Percentiles rank a stretch among this genome's conserved stretches.
Conservation (phyloP, 345 rosid species). For the Litchi chinensis region DNA sequence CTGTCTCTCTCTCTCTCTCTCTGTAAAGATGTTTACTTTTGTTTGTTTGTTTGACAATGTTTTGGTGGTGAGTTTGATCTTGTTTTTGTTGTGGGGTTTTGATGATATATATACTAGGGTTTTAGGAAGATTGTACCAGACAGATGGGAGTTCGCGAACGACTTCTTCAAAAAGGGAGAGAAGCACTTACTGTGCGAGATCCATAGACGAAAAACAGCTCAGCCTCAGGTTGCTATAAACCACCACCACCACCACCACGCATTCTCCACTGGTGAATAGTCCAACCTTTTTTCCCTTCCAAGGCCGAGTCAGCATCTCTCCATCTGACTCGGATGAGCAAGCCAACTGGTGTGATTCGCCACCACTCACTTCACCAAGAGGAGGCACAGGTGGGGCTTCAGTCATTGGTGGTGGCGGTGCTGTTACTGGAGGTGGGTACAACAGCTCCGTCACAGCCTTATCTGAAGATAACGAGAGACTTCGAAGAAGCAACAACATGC, state of each 20-base stretch:
- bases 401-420: slow-evolving; percentile 13
- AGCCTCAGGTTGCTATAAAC: slow-evolving; percentile 52
- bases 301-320: slow-evolving; percentile 53
- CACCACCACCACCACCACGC: slow-evolving; percentile 55
- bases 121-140: slow-evolving; percentile 98
- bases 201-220: slow-evolving; percentile 86
- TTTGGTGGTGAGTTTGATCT: slow-evolving; percentile 20
- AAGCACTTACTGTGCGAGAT: slow-evolving; percentile 93
- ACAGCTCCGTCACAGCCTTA: slow-evolving; percentile 56
- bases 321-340: slow-evolving; percentile 61
- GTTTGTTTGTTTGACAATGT: not conserved
- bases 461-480: slow-evolving; percentile 86
- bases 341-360: slow-evolving; percentile 72
- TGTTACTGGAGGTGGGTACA: slow-evolving; percentile 22
- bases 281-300: slow-evolving; percentile 58
- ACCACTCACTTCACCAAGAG: slow-evolving; percentile 45
- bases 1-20: not conserved
- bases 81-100: slow-evolving; percentile 13
- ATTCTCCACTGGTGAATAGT: slow-evolving; percentile 45
- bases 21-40: not conserved
- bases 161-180: slow-evolving; percentile 89
- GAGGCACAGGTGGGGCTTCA: slow-evolving; percentile 19
- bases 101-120: slow-evolving; percentile 49
- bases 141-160: slow-evolving; percentile 98
- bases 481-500: slow-evolving; percentile 71